Percentiles rank a stretch among this genome's conserved stretches.
Conservation (phyloP, 78 protist genomes). For the Tieghemostelium lacteum region DNA sequence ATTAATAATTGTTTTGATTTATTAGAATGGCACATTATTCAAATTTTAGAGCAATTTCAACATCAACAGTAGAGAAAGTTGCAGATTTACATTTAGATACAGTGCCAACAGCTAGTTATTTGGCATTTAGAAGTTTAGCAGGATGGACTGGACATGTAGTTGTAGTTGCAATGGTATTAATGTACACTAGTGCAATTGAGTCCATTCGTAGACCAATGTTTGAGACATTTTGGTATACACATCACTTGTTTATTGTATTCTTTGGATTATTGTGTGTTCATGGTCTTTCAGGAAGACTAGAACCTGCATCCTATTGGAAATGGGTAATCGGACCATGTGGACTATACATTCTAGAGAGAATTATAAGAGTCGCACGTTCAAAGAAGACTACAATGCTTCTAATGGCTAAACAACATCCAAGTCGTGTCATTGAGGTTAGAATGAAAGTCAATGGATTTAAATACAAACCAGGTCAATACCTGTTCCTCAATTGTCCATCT, state of each 20-base stretch:
- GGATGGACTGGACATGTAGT: slow-evolving; percentile 87
- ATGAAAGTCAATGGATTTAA: slow-evolving; percentile 68
- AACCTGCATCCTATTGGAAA: slow-evolving; percentile 82
- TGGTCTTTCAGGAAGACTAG: slow-evolving; percentile 79
- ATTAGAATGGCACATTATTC: slow-evolving; percentile 74
- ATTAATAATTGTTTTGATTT: not conserved
- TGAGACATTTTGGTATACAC: slow-evolving; percentile 94
- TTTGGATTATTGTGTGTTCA: slow-evolving; percentile 86
- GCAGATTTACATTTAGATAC: not conserved
- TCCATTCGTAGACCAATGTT: slow-evolving; percentile 84
- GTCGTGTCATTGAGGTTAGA: slow-evolving; percentile 83
- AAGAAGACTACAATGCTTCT: slow-evolving; percentile 37
- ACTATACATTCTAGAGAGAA: slow-evolving; percentile 89
- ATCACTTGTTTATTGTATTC: slow-evolving; percentile 92
- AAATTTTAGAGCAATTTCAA: slow-evolving; percentile 12
- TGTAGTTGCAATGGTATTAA: slow-evolving; percentile 84
- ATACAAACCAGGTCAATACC: slow-evolving; percentile 92
- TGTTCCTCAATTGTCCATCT: slow-evolving; percentile 89
- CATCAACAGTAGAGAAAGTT: not conserved
- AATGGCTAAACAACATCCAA: slow-evolving; percentile 84
- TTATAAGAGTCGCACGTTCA: slow-evolving; percentile 70
- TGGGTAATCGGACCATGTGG: slow-evolving; percentile 88
- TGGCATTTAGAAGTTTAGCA: slow-evolving; percentile 49
- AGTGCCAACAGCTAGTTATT: not conserved
- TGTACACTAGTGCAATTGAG: slow-evolving; percentile 87